Conservation (phyloP, 2,329 filamentous ascomycete genomes). For the Colletotrichum lindemuthianum region DNA sequence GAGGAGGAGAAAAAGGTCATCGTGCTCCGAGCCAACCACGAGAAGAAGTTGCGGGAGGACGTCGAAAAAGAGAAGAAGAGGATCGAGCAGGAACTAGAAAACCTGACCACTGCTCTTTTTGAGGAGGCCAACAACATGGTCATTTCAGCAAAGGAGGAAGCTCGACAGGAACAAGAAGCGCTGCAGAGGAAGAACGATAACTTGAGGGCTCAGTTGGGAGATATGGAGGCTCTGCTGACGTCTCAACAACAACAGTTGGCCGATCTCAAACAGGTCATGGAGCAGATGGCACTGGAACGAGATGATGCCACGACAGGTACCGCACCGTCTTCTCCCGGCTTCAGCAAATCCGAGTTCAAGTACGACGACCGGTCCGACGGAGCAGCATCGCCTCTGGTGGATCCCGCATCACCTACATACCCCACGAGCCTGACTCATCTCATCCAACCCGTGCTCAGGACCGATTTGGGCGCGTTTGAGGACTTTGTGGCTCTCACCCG, state of each 20-base stretch:
- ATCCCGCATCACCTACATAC: constrained; percentile 62
- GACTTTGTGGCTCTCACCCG: constrained; percentile 85
- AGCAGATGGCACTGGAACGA: constrained; percentile 79
- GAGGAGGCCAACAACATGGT: constrained; percentile 99
- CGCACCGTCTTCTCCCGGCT: constrained; percentile 82
- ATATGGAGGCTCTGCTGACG: constrained; percentile 85
- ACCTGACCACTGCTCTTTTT: constrained; percentile 90
- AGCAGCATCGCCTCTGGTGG: constrained; percentile 51
- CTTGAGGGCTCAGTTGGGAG: constrained; percentile 83
- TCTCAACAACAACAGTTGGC: constrained; percentile 94
- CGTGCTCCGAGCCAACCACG: constrained; percentile 68
- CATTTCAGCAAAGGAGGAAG: constrained; percentile 87
- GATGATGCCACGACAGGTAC: constrained; percentile 80
- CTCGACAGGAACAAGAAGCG: constrained; percentile 83
- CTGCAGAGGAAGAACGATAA: constrained; percentile 88
- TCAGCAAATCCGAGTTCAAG: constrained; percentile 73
- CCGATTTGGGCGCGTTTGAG: constrained; percentile 81
- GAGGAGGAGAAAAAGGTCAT: constrained; percentile 76
- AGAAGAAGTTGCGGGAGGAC: constrained; percentile 71
- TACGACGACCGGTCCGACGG: constrained; percentile 55
- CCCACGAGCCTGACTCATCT: constrained; percentile 83
- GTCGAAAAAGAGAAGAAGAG: constrained; percentile 84
- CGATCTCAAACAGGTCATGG: constrained; percentile 92
- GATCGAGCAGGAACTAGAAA: constrained; percentile 93
- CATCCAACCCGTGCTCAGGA: constrained; percentile 83